A percentile compares a stretch with the other conserved stretches of the same genome.
Evolutionary conservation across 2,329 filamentous ascomycete genomes (phyloP).

Genomic region (Colletotrichum incanum): DNA sequence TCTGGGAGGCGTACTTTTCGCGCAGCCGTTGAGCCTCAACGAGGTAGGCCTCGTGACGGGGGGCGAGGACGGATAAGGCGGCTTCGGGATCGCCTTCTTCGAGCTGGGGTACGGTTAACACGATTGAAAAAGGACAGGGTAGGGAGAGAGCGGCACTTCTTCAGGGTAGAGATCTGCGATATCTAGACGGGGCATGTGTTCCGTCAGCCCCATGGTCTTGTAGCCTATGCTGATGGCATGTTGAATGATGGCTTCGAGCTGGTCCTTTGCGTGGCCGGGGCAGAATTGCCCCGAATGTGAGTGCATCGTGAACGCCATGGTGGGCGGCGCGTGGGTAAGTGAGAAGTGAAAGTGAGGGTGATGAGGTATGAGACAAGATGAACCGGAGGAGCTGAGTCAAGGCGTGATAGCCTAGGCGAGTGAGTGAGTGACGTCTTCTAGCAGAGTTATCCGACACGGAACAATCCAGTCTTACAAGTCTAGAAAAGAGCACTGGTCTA

Average conservation of each 20-base stretch:
- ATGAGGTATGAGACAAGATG: slow-evolving; percentile 32
- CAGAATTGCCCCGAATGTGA: slow-evolving; percentile 99
- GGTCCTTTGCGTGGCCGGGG: slow-evolving; percentile 87
- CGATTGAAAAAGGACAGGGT: neutral
- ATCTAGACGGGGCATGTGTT: slow-evolving; percentile 91
- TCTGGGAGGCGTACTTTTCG: slow-evolving; percentile 76
- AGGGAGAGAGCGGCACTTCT: slow-evolving; percentile 70
- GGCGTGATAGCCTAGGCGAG: slow-evolving; percentile 11
- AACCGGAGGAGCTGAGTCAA: slow-evolving; percentile 36
- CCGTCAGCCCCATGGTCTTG: slow-evolving; percentile 88
- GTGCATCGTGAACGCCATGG: slow-evolving; percentile 97
- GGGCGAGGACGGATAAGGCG: slow-evolving; percentile 64
- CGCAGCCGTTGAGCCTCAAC: slow-evolving; percentile 82
- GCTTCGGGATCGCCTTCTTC: slow-evolving; percentile 64
- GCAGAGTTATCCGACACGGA: slow-evolving; percentile 4
- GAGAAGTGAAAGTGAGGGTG: neutral
- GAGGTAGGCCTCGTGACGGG: slow-evolving; percentile 81
- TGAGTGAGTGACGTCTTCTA: slow-evolving; percentile 18
- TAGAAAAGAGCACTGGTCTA: neutral
- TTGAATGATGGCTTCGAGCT: slow-evolving; percentile 86
- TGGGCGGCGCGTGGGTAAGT: slow-evolving; percentile 36
- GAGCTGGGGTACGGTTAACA: slow-evolving; percentile 57
- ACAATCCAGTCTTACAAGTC: neutral
- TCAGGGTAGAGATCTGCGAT: slow-evolving; percentile 90
- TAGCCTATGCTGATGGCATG: slow-evolving; percentile 85